Evolutionary conservation across 805 yeast species (phyloP).

Genomic region (Suhomyces sp.): DNA sequence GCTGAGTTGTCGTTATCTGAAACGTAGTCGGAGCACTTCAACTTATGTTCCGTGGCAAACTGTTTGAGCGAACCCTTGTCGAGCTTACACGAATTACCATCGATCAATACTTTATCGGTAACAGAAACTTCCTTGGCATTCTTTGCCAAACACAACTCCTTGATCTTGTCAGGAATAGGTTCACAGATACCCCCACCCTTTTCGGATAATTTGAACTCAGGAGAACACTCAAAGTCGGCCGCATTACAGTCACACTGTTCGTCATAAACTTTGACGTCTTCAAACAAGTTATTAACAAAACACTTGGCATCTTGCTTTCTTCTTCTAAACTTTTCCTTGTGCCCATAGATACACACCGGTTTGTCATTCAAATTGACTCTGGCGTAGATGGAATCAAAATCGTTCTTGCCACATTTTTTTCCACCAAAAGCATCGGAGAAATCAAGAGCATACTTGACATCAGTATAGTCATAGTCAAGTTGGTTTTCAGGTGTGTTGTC

Average conservation of each 20-base stretch:
- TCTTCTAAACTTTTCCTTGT: slow-evolving; percentile 57
- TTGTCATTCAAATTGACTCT: slow-evolving; percentile 34
- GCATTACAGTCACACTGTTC: slow-evolving; percentile 63
- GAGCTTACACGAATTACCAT: slow-evolving; percentile 45
- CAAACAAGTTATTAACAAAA: slow-evolving; percentile 47
- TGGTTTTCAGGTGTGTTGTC: slow-evolving; percentile 11
- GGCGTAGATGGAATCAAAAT: slow-evolving; percentile 66
- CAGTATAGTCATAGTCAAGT: slow-evolving; percentile 9
- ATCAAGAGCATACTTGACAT: slow-evolving; percentile 44
- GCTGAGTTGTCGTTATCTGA: slow-evolving; percentile 7
- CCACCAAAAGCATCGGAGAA: slow-evolving; percentile 57
- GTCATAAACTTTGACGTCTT: slow-evolving; percentile 45
- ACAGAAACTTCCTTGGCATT: slow-evolving; percentile 22
- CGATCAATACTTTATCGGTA: slow-evolving; percentile 40
- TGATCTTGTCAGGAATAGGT: slow-evolving; percentile 26
- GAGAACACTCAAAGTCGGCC: slow-evolving; percentile 69
- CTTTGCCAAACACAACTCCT: slow-evolving; percentile 20
- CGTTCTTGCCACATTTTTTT: slow-evolving; percentile 40
- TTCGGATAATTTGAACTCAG: slow-evolving; percentile 36
- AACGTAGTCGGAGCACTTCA: slow-evolving; percentile 35
- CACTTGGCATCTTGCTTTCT: slow-evolving; percentile 67
- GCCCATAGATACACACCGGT: slow-evolving; percentile 65
- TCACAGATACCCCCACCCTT: slow-evolving; percentile 46
- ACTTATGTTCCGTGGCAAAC: slow-evolving; percentile 21
- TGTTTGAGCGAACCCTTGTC: slow-evolving; percentile 19